Percentiles rank a stretch among this genome's conserved stretches.
phyloP scores from a whole-genome alignment of 169 alveolate genomes.

The Eimeria praecox region DNA sequence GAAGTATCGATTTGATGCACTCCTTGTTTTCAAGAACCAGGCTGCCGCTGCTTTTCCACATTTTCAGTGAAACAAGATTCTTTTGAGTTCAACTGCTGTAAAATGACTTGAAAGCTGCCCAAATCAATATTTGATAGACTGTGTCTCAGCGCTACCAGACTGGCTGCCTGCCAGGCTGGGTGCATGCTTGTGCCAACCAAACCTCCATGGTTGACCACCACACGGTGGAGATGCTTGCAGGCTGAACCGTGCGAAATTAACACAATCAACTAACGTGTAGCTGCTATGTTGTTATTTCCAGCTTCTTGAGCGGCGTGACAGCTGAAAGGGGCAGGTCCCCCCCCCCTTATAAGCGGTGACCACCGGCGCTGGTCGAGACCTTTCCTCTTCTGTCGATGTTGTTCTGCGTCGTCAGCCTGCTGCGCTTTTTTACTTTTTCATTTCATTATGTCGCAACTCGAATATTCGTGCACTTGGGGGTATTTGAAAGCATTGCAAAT shows the following conservation, averaged over 20 bases:
- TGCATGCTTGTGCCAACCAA: not conserved
- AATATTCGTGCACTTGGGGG: too few relatives aligned
- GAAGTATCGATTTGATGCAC: not conserved
- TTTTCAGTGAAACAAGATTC: not conserved
- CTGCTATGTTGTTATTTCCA: not conserved
- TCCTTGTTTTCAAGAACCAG: not conserved
- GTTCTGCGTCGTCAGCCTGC: not conserved
- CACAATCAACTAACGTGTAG: not conserved
- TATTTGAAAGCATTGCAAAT: slow-evolving; percentile 25
- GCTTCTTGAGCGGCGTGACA: not conserved
- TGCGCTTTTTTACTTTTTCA: not conserved
- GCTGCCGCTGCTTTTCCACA: not conserved
- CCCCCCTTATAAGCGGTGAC: not conserved
- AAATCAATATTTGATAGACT: not conserved
- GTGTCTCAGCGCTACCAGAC: not conserved
- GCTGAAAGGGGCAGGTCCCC: slow-evolving; percentile 7
- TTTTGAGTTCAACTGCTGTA: not conserved
- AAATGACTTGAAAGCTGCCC: not conserved
- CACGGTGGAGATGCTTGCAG: not conserved
- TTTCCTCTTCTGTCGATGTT: not conserved
- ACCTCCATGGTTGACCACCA: not conserved
- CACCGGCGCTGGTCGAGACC: not conserved
- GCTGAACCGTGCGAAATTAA: not conserved
- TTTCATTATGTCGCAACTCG: too few relatives aligned
- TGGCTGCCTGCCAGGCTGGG: slow-evolving; percentile 3